Conservation (phyloP, 805 yeast species). For the Candida ponderosae region DNA sequence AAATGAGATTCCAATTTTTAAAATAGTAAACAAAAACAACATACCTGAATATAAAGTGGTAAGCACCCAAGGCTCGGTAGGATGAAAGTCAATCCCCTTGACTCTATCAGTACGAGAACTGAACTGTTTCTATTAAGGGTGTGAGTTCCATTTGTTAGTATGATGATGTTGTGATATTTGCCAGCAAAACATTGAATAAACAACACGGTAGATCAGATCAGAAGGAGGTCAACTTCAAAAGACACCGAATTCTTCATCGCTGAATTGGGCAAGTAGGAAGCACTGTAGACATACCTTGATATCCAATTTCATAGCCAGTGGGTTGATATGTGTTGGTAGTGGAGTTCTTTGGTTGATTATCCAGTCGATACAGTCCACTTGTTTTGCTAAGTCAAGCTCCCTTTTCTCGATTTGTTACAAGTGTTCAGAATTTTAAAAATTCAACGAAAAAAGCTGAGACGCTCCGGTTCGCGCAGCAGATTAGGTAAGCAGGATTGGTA, state of each 20-base stretch:
- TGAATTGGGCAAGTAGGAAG: not conserved
- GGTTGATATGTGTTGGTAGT: conserved; percentile 1
- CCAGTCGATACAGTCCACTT: not conserved
- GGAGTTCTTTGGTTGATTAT: not conserved
- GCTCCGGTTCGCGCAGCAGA: not conserved
- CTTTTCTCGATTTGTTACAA: not conserved
- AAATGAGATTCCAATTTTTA: conserved; percentile 62
- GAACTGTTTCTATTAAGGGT: conserved; percentile 56
- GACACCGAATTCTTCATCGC: not conserved
- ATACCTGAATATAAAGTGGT: conserved; percentile 87
- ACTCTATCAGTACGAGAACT: conserved; percentile 93
- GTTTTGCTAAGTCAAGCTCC: not conserved
- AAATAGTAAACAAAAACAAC: conserved; percentile 57
- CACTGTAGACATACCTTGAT: conserved; percentile 17
- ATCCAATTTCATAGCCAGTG: conserved; percentile 19
- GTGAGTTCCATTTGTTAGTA: not conserved
- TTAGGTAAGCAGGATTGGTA: conserved; percentile 13
- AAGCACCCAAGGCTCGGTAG: conserved; percentile 94
- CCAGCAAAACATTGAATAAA: too few species aligned
- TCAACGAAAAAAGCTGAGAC: not conserved
- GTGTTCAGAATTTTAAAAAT: not conserved
- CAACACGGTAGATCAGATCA: not conserved
- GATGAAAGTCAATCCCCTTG: conserved; percentile 97
- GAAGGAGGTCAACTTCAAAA: too few species aligned
- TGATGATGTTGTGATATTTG: not conserved